A percentile compares a stretch with the other conserved stretches of the same genome.
These are phyloP conservation scores for Colletotrichum sp. DNA, from an alignment of 2,329 filamentous ascomycete species.

Conservation along the genomic window DNA sequence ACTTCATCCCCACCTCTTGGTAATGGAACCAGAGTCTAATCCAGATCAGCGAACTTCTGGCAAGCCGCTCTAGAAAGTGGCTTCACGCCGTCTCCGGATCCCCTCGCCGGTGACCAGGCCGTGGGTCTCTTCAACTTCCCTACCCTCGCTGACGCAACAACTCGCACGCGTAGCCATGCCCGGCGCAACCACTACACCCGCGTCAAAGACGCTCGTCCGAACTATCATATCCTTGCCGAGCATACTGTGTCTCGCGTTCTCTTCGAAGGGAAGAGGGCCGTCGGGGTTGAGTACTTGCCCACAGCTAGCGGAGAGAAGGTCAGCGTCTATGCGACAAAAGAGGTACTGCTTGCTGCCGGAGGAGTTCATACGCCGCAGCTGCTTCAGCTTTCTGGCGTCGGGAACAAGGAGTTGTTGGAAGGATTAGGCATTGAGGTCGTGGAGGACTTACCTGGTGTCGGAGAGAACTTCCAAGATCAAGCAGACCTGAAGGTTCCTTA, in stretches of 20 bases:
- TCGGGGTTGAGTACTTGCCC: constrained; percentile 61
- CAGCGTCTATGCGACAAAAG: constrained; percentile 29
- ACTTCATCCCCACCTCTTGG: not conserved
- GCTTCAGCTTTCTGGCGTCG: constrained; percentile 55
- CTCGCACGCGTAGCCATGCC: constrained; percentile 32
- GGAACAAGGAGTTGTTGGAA: constrained; percentile 38
- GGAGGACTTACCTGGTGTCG: constrained; percentile 52
- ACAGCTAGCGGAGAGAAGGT: not conserved
- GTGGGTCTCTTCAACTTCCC: constrained; percentile 29
- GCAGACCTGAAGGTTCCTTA: constrained; percentile 28
- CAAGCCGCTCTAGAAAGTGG: constrained; percentile 28
- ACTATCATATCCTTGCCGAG: constrained; percentile 64
- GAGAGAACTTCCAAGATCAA: constrained; percentile 51
- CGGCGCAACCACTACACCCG: constrained; percentile 31
- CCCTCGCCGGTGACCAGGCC: constrained; percentile 24
- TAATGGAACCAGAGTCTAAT: not conserved
- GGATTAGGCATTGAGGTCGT: constrained; percentile 43
- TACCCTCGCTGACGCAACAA: constrained; percentile 33
- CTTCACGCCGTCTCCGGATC: constrained; percentile 27
- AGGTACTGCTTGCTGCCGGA: constrained; percentile 47
- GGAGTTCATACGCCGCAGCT: constrained; percentile 46
- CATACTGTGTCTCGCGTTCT: constrained; percentile 61
- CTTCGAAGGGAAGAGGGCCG: constrained; percentile 57
- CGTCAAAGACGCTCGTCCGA: constrained; percentile 48
- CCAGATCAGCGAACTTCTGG: constrained; percentile 26